Percentiles rank a stretch among this genome's conserved stretches.
These are phyloP conservation scores for Vitis amurensis DNA, from an alignment of 164 flowering plant genomes.

Conservation along the genomic window DNA sequence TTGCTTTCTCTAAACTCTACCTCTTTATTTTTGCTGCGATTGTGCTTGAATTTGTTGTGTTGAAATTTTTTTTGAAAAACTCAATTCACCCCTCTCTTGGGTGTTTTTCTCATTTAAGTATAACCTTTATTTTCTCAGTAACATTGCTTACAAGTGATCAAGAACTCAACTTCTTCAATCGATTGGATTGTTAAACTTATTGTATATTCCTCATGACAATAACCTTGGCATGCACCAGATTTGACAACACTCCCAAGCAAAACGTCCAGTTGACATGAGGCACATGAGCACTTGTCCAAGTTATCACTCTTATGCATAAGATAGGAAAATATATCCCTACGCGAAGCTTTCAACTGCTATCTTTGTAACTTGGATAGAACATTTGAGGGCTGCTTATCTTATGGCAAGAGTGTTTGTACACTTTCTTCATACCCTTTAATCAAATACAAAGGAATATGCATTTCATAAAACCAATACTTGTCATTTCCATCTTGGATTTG, in stretches of 20 bases:
- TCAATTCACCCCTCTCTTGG: too few relatives aligned
- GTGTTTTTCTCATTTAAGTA: too few relatives aligned
- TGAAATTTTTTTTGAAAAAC: too few relatives aligned
- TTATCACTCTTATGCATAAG: slow-evolving; percentile 60
- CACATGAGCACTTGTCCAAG: slow-evolving; percentile 49
- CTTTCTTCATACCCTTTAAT: slow-evolving; percentile 77
- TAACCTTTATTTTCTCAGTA: neutral
- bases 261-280: slow-evolving; percentile 66
- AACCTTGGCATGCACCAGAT: slow-evolving; percentile 83
- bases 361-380: slow-evolving; percentile 42
- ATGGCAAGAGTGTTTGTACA: slow-evolving; percentile 17
- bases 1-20: too few relatives aligned
- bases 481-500: slow-evolving; percentile 52
- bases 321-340: slow-evolving; percentile 57
- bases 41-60: too few relatives aligned
- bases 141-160: slow-evolving; percentile 66
- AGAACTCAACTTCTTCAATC: slow-evolving; percentile 29
- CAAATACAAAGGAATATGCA: slow-evolving; percentile 76
- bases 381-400: slow-evolving; percentile 21
- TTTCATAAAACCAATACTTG: slow-evolving; percentile 80
- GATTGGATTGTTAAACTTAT: slow-evolving; percentile 33
- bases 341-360: slow-evolving; percentile 51
- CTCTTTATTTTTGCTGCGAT: too few relatives aligned
- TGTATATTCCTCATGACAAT: slow-evolving; percentile 68
- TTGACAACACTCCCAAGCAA: slow-evolving; percentile 56